These are phyloP conservation scores for Lichenothelia convexa DNA, from an alignment of 495 filamentous ascomycete species.

Conservation along the genomic window DNA sequence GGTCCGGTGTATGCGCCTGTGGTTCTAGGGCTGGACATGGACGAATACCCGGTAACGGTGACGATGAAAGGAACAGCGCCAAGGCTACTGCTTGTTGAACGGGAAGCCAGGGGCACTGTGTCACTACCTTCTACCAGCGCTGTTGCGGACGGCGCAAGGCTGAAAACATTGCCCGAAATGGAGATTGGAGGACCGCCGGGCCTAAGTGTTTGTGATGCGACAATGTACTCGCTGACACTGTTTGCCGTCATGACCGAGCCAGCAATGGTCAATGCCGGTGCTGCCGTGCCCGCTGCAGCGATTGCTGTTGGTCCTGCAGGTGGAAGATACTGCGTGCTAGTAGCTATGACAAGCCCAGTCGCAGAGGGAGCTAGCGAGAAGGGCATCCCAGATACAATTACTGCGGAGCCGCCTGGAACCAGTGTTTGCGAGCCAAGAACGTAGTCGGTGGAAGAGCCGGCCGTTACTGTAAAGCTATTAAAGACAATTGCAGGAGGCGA, in stretches of 20 bases:
- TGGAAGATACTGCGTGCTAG: slow-evolving; percentile 2
- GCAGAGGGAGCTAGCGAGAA: slow-evolving; percentile 13
- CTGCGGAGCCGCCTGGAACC: slow-evolving; percentile 9
- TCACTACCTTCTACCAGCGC: slow-evolving; percentile 10
- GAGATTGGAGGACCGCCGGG: slow-evolving; percentile 2
- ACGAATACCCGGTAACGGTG: too few species aligned
- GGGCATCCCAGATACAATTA: slow-evolving; percentile 12
- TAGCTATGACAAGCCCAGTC: slow-evolving; percentile 11
- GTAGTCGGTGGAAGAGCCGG: slow-evolving; percentile 4
- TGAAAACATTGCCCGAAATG: slow-evolving; percentile 10
- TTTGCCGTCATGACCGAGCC: slow-evolving; percentile 6
- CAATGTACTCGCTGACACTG: slow-evolving; percentile 1
- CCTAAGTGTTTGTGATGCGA: slow-evolving; percentile 1
- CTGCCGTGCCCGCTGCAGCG: not conserved
- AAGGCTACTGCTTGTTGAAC: too few species aligned
- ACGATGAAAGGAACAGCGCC: too few species aligned
- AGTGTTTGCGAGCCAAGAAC: slow-evolving; percentile 14
- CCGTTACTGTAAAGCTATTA: slow-evolving; percentile 1
- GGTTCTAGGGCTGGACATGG: too few species aligned
- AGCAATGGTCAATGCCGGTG: slow-evolving; percentile 4
- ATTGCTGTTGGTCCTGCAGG: not conserved
- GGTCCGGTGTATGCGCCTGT: too few species aligned
- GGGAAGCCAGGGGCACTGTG: slow-evolving; percentile 3
- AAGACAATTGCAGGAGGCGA: slow-evolving; percentile 3
- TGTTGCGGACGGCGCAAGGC: slow-evolving; percentile 12